Conservation (phyloP, 2,329 filamentous ascomycete genomes). For the Fusarium tricinctum region DNA sequence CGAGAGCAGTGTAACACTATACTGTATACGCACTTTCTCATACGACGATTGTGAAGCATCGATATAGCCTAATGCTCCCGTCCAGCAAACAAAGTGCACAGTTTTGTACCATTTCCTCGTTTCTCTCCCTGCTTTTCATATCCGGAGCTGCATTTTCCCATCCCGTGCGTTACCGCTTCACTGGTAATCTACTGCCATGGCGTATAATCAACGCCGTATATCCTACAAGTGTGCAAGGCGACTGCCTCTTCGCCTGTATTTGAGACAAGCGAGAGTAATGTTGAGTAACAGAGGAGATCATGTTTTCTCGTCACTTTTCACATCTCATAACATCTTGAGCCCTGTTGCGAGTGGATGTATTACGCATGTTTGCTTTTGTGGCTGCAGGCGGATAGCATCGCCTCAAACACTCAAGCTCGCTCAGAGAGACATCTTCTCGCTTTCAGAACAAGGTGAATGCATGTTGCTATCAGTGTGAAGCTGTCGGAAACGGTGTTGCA, state of each 20-base stretch:
- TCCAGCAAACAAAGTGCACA: conserved; percentile 4
- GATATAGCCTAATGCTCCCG: neutral
- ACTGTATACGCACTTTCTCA: neutral
- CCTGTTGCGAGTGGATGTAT: neutral
- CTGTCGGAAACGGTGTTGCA: neutral
- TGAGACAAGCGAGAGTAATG: neutral
- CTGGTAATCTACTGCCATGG: neutral
- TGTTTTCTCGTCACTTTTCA: conserved; percentile 11
- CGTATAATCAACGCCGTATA: neutral
- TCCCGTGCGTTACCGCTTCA: neutral
- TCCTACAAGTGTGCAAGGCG: neutral
- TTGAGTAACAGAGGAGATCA: neutral
- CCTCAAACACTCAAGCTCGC: neutral
- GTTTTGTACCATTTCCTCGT: neutral
- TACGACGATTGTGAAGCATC: neutral
- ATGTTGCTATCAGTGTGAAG: neutral
- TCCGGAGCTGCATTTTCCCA: conserved; percentile 2
- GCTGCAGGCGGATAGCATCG: too few relatives aligned
- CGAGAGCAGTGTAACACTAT: conserved; percentile 15
- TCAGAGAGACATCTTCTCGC: neutral
- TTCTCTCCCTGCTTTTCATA: neutral
- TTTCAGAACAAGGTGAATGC: neutral
- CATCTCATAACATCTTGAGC: neutral
- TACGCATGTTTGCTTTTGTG: conserved; percentile 6
- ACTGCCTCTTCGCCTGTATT: neutral